Evolutionary conservation across 148 eudicot species (phyloP), one percentile per base, ranked within the genome.

Genomic region (Arctostaphylos glauca): DNA sequence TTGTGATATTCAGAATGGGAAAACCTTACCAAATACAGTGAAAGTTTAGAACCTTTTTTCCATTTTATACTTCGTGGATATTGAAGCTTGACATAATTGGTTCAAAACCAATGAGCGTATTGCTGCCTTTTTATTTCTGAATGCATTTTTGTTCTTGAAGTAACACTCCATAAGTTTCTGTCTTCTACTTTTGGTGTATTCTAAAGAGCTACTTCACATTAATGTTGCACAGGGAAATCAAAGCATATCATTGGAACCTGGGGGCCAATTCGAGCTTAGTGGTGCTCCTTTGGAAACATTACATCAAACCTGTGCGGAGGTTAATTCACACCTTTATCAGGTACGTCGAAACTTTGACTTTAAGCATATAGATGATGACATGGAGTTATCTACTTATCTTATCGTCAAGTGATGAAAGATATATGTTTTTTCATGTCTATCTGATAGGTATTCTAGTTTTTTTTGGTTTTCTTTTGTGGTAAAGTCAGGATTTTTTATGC

Each of bases 231-330:
- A 97, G 99, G 99, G 95, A 73, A 89, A 90, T 77, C 99, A 97
- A 92, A 94, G 93, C 88, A 94, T 97, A 89, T 93, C 99, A 72
- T 80, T 93, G 59, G 98, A 97, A 88, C 98, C 99, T 72, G 99
- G 99, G 21, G 99, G 99, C 81, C 99, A 97, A 81, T 97, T 97
- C 83, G 99, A 97, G 88, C 98, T 97, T 68, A 97, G 99, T 84
- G 99, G 99, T 82, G 99, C 98, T 77, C 98, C 99, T 64, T 92
- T 97, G 84, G 98, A 97, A 87, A 94, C 99, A 67, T 88, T 97
- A 70, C 99, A 97, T 91, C 99, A 97, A 90, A 97, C 98, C 50
- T 97, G 98, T 86, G 99, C 97, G 9, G 99, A 94, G 87, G 96
- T 94, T 70, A 94, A 97, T 88, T 97, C 99, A 31, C 99, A 97